A percentile compares a stretch with the other conserved stretches of the same genome.
Evolutionary conservation across 768 basidiomycete genomes (phyloP).

Genomic region (Amanita rimosa): DNA sequence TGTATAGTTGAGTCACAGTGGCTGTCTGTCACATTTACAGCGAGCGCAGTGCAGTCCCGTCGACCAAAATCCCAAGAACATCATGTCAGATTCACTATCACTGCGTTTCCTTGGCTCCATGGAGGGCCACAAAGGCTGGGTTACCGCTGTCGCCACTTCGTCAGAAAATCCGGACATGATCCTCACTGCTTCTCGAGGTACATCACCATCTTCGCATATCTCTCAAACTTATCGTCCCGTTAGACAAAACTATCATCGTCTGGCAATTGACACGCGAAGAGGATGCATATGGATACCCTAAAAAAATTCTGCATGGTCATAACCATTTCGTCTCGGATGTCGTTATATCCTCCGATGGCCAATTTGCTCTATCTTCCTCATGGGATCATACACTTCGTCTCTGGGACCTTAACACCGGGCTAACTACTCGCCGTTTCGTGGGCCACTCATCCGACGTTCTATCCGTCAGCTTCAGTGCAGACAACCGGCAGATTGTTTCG

Average conservation of each 20-base stretch:
- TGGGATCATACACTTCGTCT: slow-evolving; percentile 99
- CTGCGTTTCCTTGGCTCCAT: slow-evolving; percentile 88
- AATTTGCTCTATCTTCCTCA: slow-evolving; percentile 97
- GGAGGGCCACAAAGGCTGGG: slow-evolving; percentile 93
- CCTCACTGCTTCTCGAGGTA: slow-evolving; percentile 95
- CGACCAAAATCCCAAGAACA: slow-evolving; percentile 19
- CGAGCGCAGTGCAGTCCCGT: not conserved
- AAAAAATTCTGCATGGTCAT: slow-evolving; percentile 95
- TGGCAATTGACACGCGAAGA: slow-evolving; percentile 97
- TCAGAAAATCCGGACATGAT: slow-evolving; percentile 99
- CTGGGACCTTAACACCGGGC: slow-evolving; percentile 98
- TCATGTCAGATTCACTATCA: slow-evolving; percentile 77
- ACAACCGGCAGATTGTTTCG: slow-evolving; percentile 99
- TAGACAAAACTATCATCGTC: slow-evolving; percentile 99
- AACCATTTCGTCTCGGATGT: slow-evolving; percentile 99
- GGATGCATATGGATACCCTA: slow-evolving; percentile 88
- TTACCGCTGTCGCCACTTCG: slow-evolving; percentile 96
- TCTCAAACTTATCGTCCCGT: slow-evolving; percentile 16
- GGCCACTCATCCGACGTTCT: slow-evolving; percentile 98
- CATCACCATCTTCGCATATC: slow-evolving; percentile 12
- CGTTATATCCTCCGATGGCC: slow-evolving; percentile 98
- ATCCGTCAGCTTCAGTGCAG: slow-evolving; percentile 98
- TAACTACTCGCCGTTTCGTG: slow-evolving; percentile 93
- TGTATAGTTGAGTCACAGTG: slow-evolving; percentile 58
- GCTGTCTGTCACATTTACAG: slow-evolving; percentile 35